Evolutionary conservation across 495 filamentous ascomycete species (phyloP).

Genomic region (Rhypophila decipiens): DNA sequence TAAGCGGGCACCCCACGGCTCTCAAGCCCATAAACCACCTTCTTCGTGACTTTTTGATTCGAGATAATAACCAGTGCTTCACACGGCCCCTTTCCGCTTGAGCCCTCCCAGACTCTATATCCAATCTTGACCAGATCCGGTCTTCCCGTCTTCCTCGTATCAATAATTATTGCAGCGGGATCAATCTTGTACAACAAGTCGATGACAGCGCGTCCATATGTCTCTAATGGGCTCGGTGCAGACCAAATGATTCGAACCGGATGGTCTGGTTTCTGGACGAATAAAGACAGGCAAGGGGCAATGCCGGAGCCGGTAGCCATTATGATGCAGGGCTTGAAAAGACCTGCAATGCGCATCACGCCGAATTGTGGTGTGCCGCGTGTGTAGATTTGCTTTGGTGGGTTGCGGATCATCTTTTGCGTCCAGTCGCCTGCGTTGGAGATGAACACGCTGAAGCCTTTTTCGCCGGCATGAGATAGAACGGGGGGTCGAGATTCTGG

Average conservation of each 20-base stretch:
- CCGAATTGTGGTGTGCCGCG: constrained; percentile 54
- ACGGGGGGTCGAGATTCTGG: constrained; percentile 56
- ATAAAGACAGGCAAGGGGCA: constrained; percentile 55
- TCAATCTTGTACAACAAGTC: constrained; percentile 37
- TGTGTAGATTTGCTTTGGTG: constrained; percentile 52
- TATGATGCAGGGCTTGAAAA: constrained; percentile 64
- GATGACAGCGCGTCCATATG: constrained; percentile 40
- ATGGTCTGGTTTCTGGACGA: constrained; percentile 32
- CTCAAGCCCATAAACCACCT: constrained; percentile 70
- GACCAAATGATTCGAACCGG: constrained; percentile 47
- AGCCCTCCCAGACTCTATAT: constrained; percentile 50
- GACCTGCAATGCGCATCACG: constrained; percentile 62
- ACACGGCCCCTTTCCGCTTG: constrained; percentile 48
- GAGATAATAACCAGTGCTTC: constrained; percentile 74
- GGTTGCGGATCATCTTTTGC: constrained; percentile 51
- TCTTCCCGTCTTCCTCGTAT: constrained; percentile 39
- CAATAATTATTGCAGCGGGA: constrained; percentile 43
- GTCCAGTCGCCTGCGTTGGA: constrained; percentile 89
- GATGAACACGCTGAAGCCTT: constrained; percentile 65
- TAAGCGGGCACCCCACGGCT: constrained; percentile 62
- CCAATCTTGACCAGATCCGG: constrained; percentile 52
- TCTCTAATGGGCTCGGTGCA: constrained; percentile 33
- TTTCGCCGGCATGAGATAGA: constrained; percentile 46
- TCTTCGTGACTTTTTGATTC: constrained; percentile 65
- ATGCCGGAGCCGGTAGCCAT: constrained; percentile 84